Evolutionary conservation across 1,284 basidiomycete genomes (phyloP).

Genomic region (Anthracocystis panici-leucophaei): DNA sequence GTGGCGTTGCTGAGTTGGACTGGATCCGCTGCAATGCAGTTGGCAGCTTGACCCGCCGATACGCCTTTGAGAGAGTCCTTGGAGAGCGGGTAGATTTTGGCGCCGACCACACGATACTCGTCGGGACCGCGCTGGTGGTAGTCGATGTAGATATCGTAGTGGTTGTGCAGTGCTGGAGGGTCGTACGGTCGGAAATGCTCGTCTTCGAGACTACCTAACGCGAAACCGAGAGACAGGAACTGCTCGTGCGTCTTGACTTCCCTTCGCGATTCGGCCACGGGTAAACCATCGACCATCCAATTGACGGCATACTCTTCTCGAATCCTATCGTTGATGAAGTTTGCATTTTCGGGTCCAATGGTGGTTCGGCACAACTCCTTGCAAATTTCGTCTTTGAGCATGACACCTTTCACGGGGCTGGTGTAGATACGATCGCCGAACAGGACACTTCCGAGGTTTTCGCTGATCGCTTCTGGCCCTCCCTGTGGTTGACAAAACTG

Average conservation of each 20-base stretch:
- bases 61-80: constrained; percentile 49
- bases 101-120: constrained; percentile 68
- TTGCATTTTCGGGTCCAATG: constrained; percentile 80
- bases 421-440: constrained; percentile 96
- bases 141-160: constrained; percentile 67
- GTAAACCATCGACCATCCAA: constrained; percentile 93
- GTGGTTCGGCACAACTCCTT: constrained; percentile 78
- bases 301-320: constrained; percentile 92
- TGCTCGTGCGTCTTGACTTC: constrained; percentile 67
- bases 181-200: constrained; percentile 69
- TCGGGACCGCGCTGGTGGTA: constrained; percentile 62
- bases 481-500: constrained; percentile 86
- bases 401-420: constrained; percentile 85
- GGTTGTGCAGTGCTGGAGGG: constrained; percentile 67
- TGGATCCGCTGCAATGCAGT: constrained; percentile 51
- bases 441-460: constrained; percentile 90
- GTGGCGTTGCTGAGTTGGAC: constrained; percentile 72
- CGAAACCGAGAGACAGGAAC: constrained; percentile 75
- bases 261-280: constrained; percentile 75
- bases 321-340: constrained; percentile 91
- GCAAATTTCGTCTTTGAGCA: constrained; percentile 81
- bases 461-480: constrained; percentile 83
- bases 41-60: constrained; percentile 21
- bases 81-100: constrained; percentile 62
- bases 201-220: constrained; percentile 65